Evolutionary conservation across 2,329 filamentous ascomycete genomes (phyloP).

Genomic region (Ophiostoma novo-ulmi): DNA sequence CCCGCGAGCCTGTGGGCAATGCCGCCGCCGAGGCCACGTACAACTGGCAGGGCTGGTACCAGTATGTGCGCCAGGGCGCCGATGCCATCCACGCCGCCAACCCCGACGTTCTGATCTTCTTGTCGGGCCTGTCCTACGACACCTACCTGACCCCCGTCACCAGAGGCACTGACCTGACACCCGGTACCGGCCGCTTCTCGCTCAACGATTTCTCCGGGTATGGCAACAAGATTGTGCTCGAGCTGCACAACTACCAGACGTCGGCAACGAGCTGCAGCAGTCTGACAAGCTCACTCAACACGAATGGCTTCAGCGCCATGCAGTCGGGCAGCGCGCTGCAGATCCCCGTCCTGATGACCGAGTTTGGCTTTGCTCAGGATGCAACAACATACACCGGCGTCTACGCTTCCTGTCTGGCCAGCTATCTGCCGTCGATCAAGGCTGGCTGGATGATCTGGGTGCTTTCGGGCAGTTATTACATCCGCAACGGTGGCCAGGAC

Average conservation of each 20-base stretch:
- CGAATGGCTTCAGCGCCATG: slow-evolving; percentile 51
- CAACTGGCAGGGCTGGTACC: slow-evolving; percentile 55
- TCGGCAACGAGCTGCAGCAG: slow-evolving; percentile 44
- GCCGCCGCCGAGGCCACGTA: slow-evolving; percentile 39
- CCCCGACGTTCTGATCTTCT: slow-evolving; percentile 50
- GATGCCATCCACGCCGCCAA: slow-evolving; percentile 48
- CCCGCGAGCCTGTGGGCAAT: slow-evolving; percentile 41
- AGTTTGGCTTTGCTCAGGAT: slow-evolving; percentile 52
- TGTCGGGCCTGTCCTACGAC: slow-evolving; percentile 55
- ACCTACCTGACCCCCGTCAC: slow-evolving; percentile 50
- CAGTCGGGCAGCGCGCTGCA: slow-evolving; percentile 36
- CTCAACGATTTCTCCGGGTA: slow-evolving; percentile 44
- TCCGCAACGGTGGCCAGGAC: slow-evolving; percentile 48
- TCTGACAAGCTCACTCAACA: slow-evolving; percentile 44
- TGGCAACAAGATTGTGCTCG: slow-evolving; percentile 52
- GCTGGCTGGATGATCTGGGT: slow-evolving; percentile 57
- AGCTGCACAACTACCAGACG: slow-evolving; percentile 58
- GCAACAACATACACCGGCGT: slow-evolving; percentile 42
- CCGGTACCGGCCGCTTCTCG: slow-evolving; percentile 42
- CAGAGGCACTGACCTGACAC: slow-evolving; percentile 43
- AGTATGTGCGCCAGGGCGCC: slow-evolving; percentile 45
- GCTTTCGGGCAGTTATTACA: slow-evolving; percentile 54
- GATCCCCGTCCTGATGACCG: slow-evolving; percentile 49
- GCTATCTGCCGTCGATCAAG: slow-evolving; percentile 45
- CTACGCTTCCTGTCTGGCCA: slow-evolving; percentile 50